Percentiles rank a stretch among this genome's conserved stretches.
phyloP scores from a whole-genome alignment of 805 yeast genomes.

The Barnettozyma wickerhamii region DNA sequence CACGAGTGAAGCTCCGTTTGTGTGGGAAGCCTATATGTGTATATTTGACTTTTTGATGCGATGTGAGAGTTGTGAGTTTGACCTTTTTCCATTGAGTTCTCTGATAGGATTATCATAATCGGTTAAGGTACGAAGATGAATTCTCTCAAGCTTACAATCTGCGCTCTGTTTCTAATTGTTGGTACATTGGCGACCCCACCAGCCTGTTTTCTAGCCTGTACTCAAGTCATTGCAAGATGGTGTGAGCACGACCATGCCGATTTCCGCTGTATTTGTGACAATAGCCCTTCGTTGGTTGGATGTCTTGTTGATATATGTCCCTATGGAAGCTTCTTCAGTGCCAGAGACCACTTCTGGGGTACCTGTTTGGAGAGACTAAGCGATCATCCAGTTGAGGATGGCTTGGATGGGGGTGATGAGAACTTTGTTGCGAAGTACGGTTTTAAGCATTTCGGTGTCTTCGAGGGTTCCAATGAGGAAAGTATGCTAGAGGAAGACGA shows the following conservation, averaged over 20 bases:
- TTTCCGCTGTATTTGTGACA: constrained; percentile 36
- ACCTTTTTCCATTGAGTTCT: too few species aligned
- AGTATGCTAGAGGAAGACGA: constrained; percentile 5
- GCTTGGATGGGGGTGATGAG: neutral
- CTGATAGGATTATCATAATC: too few species aligned
- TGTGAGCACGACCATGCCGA: constrained; percentile 33
- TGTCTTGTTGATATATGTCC: constrained; percentile 46
- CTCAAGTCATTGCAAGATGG: constrained; percentile 32
- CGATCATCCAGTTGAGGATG: constrained; percentile 4
- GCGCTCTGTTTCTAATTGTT: neutral
- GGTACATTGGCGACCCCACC: constrained; percentile 39
- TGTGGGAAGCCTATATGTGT: too few species aligned
- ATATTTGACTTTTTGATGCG: too few species aligned
- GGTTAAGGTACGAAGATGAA: neutral
- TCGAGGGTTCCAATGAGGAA: constrained; percentile 7
- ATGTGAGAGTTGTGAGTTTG: too few species aligned
- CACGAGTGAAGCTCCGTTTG: too few species aligned
- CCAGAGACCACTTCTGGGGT: constrained; percentile 46
- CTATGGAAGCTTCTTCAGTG: constrained; percentile 35
- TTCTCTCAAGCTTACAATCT: neutral
- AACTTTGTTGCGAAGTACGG: constrained; percentile 2
- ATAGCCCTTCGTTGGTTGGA: constrained; percentile 35
- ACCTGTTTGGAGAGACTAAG: constrained; percentile 34
- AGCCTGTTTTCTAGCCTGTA: constrained; percentile 44
- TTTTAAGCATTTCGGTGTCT: constrained; percentile 8